Percentiles rank a stretch among this genome's conserved stretches.
Evolutionary conservation across 371 early-diverging fungal species (phyloP).

Genomic region (Amoeboradix gromovi): DNA sequence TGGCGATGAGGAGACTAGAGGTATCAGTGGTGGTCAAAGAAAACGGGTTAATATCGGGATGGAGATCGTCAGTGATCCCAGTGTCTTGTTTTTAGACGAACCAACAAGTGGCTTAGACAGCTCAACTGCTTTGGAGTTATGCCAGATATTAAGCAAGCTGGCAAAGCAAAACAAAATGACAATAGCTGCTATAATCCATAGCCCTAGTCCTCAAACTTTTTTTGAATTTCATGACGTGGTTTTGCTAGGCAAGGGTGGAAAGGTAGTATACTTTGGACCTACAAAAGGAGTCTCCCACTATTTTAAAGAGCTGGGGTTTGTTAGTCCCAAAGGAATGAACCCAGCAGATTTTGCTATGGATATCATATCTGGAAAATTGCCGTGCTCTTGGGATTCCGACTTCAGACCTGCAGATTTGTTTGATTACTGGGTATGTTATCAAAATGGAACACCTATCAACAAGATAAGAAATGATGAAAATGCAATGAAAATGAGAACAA

Average conservation of each 20-base stretch:
- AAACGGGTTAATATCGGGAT: constrained; percentile 16
- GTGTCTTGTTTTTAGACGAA: constrained; percentile 50
- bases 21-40: constrained; percentile 12
- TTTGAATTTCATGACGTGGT: constrained; percentile 2
- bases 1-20: constrained; percentile 5
- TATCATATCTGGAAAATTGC: constrained; percentile 16
- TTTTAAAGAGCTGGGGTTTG: constrained; percentile 13
- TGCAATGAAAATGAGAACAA: constrained; percentile 1
- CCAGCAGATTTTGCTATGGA: constrained; percentile 40
- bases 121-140: constrained; percentile 32
- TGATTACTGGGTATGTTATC: constrained; percentile 7
- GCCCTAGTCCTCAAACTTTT: constrained; percentile 24
- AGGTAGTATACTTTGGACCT: constrained; percentile 38
- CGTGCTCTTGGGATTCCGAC: constrained; percentile 1
- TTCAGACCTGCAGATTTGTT: constrained; percentile 9
- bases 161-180: constrained; percentile 16
- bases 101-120: constrained; percentile 49
- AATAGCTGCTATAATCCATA: constrained; percentile 35
- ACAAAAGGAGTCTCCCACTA: constrained; percentile 19
- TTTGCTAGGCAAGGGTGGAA: constrained; percentile 4
- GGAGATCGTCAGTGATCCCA: constrained; percentile 40
- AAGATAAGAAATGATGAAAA: background rate
- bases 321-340: constrained; percentile 13
- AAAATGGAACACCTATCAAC: background rate
- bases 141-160: constrained; percentile 30